These are phyloP conservation scores for Globisporangium irregulare DNA, from an alignment of 352 stramenopile genomes.

Conservation along the genomic window DNA sequence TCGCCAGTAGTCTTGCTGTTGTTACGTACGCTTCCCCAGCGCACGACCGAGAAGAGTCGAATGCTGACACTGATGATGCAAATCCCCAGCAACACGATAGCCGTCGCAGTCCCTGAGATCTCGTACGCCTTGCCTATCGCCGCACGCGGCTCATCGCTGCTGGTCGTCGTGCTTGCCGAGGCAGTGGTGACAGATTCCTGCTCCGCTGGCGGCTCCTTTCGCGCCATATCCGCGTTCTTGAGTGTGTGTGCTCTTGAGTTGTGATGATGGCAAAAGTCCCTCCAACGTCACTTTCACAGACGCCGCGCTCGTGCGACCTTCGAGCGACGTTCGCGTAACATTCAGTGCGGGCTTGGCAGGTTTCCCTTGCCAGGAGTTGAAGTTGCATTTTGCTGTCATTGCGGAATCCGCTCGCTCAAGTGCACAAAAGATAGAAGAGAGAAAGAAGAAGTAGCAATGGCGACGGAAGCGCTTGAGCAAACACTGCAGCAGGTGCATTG, in stretches of 20 bases:
- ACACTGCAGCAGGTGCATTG: slow-evolving; percentile 21
- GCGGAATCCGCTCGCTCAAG: slow-evolving; percentile 23
- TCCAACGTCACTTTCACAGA: not conserved
- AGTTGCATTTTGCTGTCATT: slow-evolving; percentile 21
- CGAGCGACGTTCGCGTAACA: slow-evolving; percentile 40
- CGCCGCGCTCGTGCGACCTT: slow-evolving; percentile 16
- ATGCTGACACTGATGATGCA: slow-evolving; percentile 89
- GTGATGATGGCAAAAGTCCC: slow-evolving; percentile 3
- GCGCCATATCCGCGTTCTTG: not conserved
- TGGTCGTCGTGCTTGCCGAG: not conserved
- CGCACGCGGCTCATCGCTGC: not conserved
- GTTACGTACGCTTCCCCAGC: slow-evolving; percentile 83
- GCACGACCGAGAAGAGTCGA: slow-evolving; percentile 89
- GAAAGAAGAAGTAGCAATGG: slow-evolving; percentile 10
- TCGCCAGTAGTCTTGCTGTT: not conserved
- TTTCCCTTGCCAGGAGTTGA: slow-evolving; percentile 13
- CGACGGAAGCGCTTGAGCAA: slow-evolving; percentile 25
- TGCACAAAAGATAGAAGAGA: slow-evolving; percentile 19
- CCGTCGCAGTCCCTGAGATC: slow-evolving; percentile 31
- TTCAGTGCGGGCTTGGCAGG: slow-evolving; percentile 9
- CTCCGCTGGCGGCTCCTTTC: not conserved
- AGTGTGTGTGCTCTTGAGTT: not conserved
- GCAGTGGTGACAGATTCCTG: not conserved
- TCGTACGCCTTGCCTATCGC: not conserved
- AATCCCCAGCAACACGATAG: slow-evolving; percentile 71